These are phyloP conservation scores for Coelastrella sp. DNA, from an alignment of 139 green algal genomes.

Conservation along the genomic window DNA sequence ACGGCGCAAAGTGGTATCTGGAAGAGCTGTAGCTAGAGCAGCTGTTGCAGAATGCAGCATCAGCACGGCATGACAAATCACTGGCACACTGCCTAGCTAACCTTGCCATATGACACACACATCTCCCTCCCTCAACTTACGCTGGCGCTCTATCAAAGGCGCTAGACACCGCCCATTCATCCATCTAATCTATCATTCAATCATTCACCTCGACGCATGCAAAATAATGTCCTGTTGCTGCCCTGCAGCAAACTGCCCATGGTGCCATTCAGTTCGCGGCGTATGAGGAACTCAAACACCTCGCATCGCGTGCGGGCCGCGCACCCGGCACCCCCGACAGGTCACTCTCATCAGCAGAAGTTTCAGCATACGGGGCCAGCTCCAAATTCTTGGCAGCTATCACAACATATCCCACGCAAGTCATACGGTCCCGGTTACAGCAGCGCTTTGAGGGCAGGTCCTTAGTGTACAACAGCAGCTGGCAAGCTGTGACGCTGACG, in stretches of 20 bases:
- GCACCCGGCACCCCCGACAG: conserved; percentile 13
- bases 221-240: not conserved
- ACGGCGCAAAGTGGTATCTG: no score
- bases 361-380: conserved; percentile 76
- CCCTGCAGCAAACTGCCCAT: conserved; percentile 78
- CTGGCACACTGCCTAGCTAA: no score
- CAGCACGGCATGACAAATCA: no score
- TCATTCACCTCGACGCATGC: not conserved
- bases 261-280: conserved; percentile 96
- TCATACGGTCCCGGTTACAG: conserved; percentile 89
- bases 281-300: conserved; percentile 95
- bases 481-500: conserved; percentile 63
- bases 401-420: conserved; percentile 88
- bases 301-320: conserved; percentile 40
- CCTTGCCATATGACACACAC: no score
- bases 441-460: conserved; percentile 81
- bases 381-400: conserved; percentile 92
- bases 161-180: no score
- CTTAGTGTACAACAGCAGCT: conserved; percentile 44
- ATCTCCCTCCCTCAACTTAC: no score
- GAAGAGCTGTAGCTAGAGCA: no score
- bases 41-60: no score
- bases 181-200: no score
- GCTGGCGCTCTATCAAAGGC: no score
- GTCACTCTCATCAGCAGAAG: conserved; percentile 59